phyloP scores from a whole-genome alignment of 2,329 filamentous ascomycete species.

The Colletotrichum camelliae region DNA sequence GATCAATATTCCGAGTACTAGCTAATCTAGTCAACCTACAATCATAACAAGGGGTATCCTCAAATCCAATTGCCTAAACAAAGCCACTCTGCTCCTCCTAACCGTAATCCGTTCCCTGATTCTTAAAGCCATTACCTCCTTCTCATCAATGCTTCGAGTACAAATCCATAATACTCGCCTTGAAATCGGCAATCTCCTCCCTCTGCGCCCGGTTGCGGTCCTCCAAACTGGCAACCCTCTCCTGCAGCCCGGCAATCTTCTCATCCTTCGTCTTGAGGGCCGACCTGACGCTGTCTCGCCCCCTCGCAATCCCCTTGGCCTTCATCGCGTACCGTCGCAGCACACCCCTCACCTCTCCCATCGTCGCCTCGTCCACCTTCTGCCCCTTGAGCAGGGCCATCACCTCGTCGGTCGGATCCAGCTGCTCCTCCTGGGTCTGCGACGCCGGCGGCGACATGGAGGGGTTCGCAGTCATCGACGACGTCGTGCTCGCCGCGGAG shows the following conservation, averaged over 20 bases:
- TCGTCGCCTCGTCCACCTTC: conserved; percentile 41
- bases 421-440: conserved; percentile 23
- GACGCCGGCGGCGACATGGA: neutral
- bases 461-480: conserved; percentile 17
- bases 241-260: conserved; percentile 41
- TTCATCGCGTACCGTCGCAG: conserved; percentile 63
- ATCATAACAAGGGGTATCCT: neutral
- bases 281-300: conserved; percentile 69
- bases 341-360: conserved; percentile 43
- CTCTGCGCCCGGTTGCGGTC: conserved; percentile 35
- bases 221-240: conserved; percentile 43
- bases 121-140: neutral
- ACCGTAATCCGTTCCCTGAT: neutral
- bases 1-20: neutral
- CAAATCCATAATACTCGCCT: conserved; percentile 40
- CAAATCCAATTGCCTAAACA: neutral
- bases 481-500: conserved; percentile 11
- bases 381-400: conserved; percentile 53
- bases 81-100: neutral
- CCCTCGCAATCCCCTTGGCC: conserved; percentile 65
- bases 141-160: conserved; percentile 25
- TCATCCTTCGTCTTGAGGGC: conserved; percentile 67
- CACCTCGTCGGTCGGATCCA: conserved; percentile 51
- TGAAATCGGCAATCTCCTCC: conserved; percentile 40
- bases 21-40: neutral